Conservation (phyloP, 1,139 yeast genomes). For the Taphrina confusa region DNA sequence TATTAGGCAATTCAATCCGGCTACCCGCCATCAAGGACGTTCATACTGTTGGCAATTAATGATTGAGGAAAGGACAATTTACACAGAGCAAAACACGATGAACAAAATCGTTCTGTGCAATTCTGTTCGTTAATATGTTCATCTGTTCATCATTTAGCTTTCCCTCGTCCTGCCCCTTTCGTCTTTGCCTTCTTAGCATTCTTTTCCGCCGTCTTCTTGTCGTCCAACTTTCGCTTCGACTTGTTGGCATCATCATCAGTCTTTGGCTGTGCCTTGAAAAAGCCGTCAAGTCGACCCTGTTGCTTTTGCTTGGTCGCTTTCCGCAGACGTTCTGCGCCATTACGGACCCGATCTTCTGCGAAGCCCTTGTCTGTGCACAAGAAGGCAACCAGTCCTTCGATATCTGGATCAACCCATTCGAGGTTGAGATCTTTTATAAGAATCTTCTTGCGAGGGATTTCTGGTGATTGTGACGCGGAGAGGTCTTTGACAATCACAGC, state of each 20-base stretch:
- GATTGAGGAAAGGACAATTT: no score
- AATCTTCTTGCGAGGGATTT: conserved; percentile 38
- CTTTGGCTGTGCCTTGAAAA: conserved; percentile 71
- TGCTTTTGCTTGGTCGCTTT: conserved; percentile 83
- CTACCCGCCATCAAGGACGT: no score
- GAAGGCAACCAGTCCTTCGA: conserved; percentile 70
- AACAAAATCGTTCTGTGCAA: no score
- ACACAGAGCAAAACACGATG: no score
- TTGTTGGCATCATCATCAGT: conserved; percentile 47
- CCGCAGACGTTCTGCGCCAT: conserved; percentile 80
- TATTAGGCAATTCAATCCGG: neutral
- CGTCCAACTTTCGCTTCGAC: conserved; percentile 27
- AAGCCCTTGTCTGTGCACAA: conserved; percentile 80
- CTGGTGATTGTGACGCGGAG: conserved; percentile 30
- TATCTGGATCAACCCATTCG: conserved; percentile 75
- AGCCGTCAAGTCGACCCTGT: conserved; percentile 91
- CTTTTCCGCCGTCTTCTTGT: conserved; percentile 44
- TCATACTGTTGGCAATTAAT: no score
- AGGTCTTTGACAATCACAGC: conserved; percentile 25
- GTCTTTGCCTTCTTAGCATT: conserved; percentile 33
- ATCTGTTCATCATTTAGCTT: conserved; percentile 2
- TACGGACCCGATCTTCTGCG: conserved; percentile 83
- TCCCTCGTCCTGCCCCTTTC: conserved; percentile 14
- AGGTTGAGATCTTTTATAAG: conserved; percentile 59
- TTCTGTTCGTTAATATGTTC: neutral